Percentiles rank a stretch among this genome's conserved stretches.
These are phyloP conservation scores for Erodium moschatum DNA, from an alignment of 441 rosid genomes.

Conservation along the genomic window DNA sequence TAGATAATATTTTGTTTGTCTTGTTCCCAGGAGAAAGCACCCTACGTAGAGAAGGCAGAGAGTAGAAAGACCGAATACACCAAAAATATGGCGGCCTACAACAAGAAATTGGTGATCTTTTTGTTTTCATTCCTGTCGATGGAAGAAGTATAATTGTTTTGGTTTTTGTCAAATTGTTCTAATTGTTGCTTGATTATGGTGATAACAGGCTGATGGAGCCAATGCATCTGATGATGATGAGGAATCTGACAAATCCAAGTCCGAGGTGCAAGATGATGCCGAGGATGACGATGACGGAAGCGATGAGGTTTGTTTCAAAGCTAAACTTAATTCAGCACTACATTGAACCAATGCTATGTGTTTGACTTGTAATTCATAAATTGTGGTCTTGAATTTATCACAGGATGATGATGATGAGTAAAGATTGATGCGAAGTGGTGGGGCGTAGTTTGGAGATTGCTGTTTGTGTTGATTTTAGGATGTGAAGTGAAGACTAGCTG, in stretches of 20 bases:
- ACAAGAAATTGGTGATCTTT: conserved; percentile 35
- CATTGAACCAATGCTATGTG: not conserved
- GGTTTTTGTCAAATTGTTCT: not conserved
- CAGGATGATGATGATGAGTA: not conserved
- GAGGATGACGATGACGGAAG: conserved; percentile 27
- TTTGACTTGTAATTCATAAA: too few species aligned
- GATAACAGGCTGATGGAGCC: conserved; percentile 37
- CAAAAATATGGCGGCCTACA: conserved; percentile 42
- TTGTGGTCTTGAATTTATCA: not conserved
- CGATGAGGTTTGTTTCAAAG: conserved; percentile 33
- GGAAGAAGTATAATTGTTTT: not conserved
- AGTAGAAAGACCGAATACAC: conserved; percentile 45
- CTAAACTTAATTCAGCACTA: too few species aligned
- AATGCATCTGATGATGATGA: conserved; percentile 31
- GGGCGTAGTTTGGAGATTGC: not conserved
- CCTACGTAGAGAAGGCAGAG: conserved; percentile 36
- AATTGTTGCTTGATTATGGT: not conserved
- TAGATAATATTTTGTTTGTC: too few species aligned
- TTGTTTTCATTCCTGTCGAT: not conserved
- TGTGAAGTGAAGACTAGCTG: conserved; percentile 3
- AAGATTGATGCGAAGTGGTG: not conserved
- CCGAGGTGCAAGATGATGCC: conserved; percentile 48
- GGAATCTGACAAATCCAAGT: conserved; percentile 59
- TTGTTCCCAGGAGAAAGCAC: conserved; percentile 45
- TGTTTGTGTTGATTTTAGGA: not conserved